Percentiles rank a stretch among this genome's conserved stretches.
Evolutionary conservation across 371 early-diverging fungal species (phyloP).

Genomic region (Mucor racemosus): DNA sequence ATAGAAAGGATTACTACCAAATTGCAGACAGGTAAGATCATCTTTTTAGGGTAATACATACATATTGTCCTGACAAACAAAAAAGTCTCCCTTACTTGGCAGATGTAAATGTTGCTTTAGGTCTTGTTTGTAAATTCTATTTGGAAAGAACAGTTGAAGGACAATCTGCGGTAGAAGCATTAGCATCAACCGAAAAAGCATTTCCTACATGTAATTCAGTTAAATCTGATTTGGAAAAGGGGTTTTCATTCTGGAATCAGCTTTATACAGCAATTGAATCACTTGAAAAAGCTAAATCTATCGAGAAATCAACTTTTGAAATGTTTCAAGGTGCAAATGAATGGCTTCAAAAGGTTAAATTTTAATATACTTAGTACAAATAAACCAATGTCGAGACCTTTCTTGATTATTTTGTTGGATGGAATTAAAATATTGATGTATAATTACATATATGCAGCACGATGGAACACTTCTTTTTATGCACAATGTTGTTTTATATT

Average conservation of each 20-base stretch:
- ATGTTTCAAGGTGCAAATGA: slow-evolving; percentile 54
- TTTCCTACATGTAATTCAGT: slow-evolving; percentile 51
- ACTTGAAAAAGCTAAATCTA: slow-evolving; percentile 31
- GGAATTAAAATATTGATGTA: background rate
- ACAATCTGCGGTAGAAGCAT: slow-evolving; percentile 27
- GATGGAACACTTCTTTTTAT: background rate
- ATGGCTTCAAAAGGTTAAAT: slow-evolving; percentile 41
- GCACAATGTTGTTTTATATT: background rate
- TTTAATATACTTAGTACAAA: slow-evolving; percentile 3
- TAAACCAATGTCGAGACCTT: background rate
- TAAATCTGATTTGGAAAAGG: slow-evolving; percentile 47
- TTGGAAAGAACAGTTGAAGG: slow-evolving; percentile 42
- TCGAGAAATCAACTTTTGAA: slow-evolving; percentile 25
- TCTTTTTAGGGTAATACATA: background rate
- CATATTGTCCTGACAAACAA: background rate
- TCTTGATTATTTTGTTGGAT: background rate
- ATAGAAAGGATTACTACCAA: slow-evolving; percentile 55
- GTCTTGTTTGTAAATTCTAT: slow-evolving; percentile 55
- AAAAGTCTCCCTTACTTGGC: slow-evolving; percentile 55
- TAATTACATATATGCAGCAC: background rate
- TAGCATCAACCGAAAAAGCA: slow-evolving; percentile 39
- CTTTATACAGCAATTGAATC: slow-evolving; percentile 39
- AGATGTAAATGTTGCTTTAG: slow-evolving; percentile 61
- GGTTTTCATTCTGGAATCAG: slow-evolving; percentile 60
- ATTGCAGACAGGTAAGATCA: slow-evolving; percentile 49